These are phyloP conservation scores for Apiospora arundinis DNA, from an alignment of 2,329 filamentous ascomycete species.

Conservation along the genomic window DNA sequence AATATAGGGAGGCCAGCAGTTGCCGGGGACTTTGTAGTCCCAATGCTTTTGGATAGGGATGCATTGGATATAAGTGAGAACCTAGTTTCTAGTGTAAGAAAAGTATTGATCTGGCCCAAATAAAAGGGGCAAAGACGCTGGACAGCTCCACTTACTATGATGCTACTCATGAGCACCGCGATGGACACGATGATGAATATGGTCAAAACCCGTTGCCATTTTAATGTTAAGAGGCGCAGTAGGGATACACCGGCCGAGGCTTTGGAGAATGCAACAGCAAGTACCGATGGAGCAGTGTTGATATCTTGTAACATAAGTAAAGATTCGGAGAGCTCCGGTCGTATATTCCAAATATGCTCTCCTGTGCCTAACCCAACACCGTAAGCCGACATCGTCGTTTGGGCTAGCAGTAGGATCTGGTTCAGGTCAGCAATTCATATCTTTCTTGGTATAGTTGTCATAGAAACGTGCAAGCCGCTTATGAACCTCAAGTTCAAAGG, in stretches of 20 bases:
- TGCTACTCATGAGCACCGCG: slow-evolving; percentile 32
- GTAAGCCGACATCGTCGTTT: background rate
- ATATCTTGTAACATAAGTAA: background rate
- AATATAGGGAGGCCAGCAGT: slow-evolving; percentile 25
- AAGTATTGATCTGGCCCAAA: background rate
- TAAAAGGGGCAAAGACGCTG: background rate
- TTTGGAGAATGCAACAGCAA: slow-evolving; percentile 39
- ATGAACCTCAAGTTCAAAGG: no score
- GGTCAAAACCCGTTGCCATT: slow-evolving; percentile 28
- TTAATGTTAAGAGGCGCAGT: slow-evolving; percentile 33
- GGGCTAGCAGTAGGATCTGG: background rate
- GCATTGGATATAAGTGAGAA: slow-evolving; percentile 33
- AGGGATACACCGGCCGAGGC: slow-evolving; percentile 40
- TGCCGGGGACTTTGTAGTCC: slow-evolving; percentile 23
- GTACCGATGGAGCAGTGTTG: slow-evolving; percentile 28
- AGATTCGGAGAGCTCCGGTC: background rate
- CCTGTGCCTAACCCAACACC: background rate
- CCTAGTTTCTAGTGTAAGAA: background rate
- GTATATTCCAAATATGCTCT: background rate
- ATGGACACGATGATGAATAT: slow-evolving; percentile 37
- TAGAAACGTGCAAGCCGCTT: no score
- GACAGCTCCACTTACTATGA: slow-evolving; percentile 17
- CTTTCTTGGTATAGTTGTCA: background rate
- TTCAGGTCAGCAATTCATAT: background rate
- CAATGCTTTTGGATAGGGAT: slow-evolving; percentile 26